These are phyloP conservation scores for Dichomitus squalens DNA, from an alignment of 1,284 basidiomycete genomes.

Conservation along the genomic window DNA sequence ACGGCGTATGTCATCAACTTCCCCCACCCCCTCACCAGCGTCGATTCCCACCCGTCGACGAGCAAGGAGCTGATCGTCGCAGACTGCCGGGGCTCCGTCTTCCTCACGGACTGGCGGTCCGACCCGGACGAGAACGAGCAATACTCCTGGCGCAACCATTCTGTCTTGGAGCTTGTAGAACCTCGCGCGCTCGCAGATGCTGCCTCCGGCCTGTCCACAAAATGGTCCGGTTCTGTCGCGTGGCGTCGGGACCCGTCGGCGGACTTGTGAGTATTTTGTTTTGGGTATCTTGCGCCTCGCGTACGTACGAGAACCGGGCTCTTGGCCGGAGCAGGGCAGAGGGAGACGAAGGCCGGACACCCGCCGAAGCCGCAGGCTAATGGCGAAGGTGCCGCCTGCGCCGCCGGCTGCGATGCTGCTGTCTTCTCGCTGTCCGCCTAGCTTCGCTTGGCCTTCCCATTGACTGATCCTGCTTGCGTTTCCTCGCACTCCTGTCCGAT, in stretches of 20 bases:
- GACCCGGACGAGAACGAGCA: conserved; percentile 59
- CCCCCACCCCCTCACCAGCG: conserved; percentile 64
- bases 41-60: conserved; percentile 70
- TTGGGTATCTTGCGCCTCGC: neutral
- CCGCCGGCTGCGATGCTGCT: neutral
- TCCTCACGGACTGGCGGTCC: conserved; percentile 76
- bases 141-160: conserved; percentile 59
- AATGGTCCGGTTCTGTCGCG: conserved; percentile 58
- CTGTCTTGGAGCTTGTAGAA: conserved; percentile 70
- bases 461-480: conserved; percentile 11
- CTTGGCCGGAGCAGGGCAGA: neutral
- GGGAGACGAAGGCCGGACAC: neutral
- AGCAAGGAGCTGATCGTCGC: conserved; percentile 78
- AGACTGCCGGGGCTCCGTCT: conserved; percentile 71
- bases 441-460: conserved; percentile 10
- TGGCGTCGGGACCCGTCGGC: conserved; percentile 65
- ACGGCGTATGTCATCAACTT: conserved; percentile 76
- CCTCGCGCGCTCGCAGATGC: conserved; percentile 61
- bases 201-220: conserved; percentile 46
- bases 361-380: neutral
- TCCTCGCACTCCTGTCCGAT: conserved; percentile 10
- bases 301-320: neutral
- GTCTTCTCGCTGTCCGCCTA: conserved; percentile 6
- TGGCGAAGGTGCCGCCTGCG: neutral
- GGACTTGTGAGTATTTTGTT: conserved; percentile 56